Base-by-base conservation (phyloP, 2,329 filamentous ascomycete species). In the Leptographium procerum region DNA sequence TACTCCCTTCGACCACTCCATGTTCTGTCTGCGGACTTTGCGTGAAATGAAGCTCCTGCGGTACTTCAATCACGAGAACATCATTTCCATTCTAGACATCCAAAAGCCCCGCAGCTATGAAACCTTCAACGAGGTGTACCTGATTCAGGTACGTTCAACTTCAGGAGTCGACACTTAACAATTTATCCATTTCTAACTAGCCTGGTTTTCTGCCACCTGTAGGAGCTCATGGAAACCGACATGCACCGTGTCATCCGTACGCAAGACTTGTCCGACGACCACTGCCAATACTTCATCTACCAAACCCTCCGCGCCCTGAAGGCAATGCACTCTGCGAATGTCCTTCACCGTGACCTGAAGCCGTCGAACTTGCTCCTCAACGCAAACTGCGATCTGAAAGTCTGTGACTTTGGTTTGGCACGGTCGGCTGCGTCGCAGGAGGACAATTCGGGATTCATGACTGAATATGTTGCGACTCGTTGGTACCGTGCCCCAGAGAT, bases 381-480 rank as follows among this genome's bases (percentile, higher is more conserved):
- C 71, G 94, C 94, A 69, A 99, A 99, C 75, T 99, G 94, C 74
- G 94, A 99, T 75, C 80, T 99, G 66, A 99, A 99, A 76, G 94
- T 99, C 66, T 99, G 94, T 75, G 94, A 99, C 73, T 99, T 99
- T 69, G 94, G 94, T 69, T 84, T 99, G 59, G 94, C 94, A 54
- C 86, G 91, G 69, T 97, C 92, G 11, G 94, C 94, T 14, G 94
- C 94, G 10, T 96, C 92, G 11, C 95, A 95, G 65, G 94, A 99
- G 70, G 94, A 99, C 73, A 99, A 99, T 76, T 96, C 92, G n/a
- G 94, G 94, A 26, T 99, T 99, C 83, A 99, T 99, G 94, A 99
- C 94, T 19, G 94, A 99, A 95, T 99, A 99, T 71, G 94, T 99
- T 59, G 94, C 94, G 56, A 99, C 94, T 52, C 87, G 94, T 68